Percentiles rank a stretch among this genome's conserved stretches.
Conservation (phyloP, 192 early-diverging fungal species). For the Podila epicladia region DNA sequence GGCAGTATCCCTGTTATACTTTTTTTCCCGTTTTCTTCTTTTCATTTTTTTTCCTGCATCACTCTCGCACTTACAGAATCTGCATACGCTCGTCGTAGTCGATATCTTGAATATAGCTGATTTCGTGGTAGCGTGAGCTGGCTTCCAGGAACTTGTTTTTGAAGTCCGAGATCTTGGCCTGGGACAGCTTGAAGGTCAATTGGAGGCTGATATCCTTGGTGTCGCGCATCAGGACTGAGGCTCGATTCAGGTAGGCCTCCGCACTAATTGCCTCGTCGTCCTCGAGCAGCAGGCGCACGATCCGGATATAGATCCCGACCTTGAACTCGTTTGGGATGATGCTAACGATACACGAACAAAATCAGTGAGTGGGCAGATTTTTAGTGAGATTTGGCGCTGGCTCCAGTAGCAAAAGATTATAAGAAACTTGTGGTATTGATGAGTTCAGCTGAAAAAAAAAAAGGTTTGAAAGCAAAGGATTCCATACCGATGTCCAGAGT, state of each 20-base stretch:
- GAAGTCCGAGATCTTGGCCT: slow-evolving; percentile 86
- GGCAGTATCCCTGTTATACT: too few relatives aligned
- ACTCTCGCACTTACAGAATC: slow-evolving; percentile 56
- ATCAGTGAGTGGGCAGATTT: neutral
- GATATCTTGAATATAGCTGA: slow-evolving; percentile 76
- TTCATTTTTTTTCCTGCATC: neutral
- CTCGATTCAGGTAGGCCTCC: slow-evolving; percentile 86
- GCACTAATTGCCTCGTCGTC: slow-evolving; percentile 86
- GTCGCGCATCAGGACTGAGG: slow-evolving; percentile 70
- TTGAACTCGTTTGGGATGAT: slow-evolving; percentile 73
- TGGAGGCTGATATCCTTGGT: slow-evolving; percentile 60
- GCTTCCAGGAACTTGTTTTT: slow-evolving; percentile 90
- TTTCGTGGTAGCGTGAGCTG: slow-evolving; percentile 83
- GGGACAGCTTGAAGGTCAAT: slow-evolving; percentile 80
- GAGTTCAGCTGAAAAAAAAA: slow-evolving; percentile 10
- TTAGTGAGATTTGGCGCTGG: neutral
- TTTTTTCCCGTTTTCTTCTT: too few relatives aligned
- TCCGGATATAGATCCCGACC: slow-evolving; percentile 84
- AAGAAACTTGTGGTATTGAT: slow-evolving; percentile 13
- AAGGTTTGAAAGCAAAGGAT: neutral
- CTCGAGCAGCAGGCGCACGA: slow-evolving; percentile 86
- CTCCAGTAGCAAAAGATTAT: neutral
- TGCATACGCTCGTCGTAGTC: slow-evolving; percentile 68
- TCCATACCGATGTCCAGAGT: slow-evolving; percentile 82
- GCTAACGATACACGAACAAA: slow-evolving; percentile 17